Evolutionary conservation across 768 basidiomycete genomes (phyloP), one percentile per base, ranked within the genome.

Genomic region (Pleurotus citrinopileatus): DNA sequence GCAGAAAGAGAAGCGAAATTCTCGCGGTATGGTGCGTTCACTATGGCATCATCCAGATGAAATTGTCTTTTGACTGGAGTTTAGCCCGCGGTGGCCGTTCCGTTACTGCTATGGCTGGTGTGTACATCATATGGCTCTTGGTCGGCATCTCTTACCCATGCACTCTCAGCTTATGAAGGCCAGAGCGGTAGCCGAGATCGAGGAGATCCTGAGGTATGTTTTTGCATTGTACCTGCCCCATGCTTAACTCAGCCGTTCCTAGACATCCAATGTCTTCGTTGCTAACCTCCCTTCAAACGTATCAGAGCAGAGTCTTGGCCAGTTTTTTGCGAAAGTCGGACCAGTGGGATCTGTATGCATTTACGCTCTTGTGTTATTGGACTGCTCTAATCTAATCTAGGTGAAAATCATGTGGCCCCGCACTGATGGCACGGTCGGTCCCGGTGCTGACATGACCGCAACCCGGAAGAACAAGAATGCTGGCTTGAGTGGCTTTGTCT

Each of bases 321-420:
- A 82, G 57, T 93, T 97, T 67, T 99, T 99, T 66, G 95, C 95
- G 2, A 83, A 87, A 40, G 79, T 79, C 54, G 97, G 97, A 0
- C 92, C 94, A n/a, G 89, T 99, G 57, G 96, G 89, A 20, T 94
- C 92, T 19, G 92, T 92, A 63, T 45, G 82, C 73, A 26, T 29
- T n/a, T 34, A n/a, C 52, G 27, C 5, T 26, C 50, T 48, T 19
- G 10, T 55, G 34, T 32, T 2, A 5, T 4, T 4, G 55, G 23
- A 3, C 8, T 53, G 25, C 56, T n/a, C n/a, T 23, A 38, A 9
- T 20, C n/a, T 17, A 36, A 19, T 55, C 2, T 53, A 94, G 91
- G 91, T 94, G 40, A 94, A 96, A 76, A 86, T 98, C 59, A 98
- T 98, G 95, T 98, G 94, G 94, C 96, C 95, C n/a, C 85, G 96